Percentiles rank a stretch among this genome's conserved stretches.
phyloP scores from a whole-genome alignment of 2,329 filamentous ascomycete species.

The Fusarium circinatum region DNA sequence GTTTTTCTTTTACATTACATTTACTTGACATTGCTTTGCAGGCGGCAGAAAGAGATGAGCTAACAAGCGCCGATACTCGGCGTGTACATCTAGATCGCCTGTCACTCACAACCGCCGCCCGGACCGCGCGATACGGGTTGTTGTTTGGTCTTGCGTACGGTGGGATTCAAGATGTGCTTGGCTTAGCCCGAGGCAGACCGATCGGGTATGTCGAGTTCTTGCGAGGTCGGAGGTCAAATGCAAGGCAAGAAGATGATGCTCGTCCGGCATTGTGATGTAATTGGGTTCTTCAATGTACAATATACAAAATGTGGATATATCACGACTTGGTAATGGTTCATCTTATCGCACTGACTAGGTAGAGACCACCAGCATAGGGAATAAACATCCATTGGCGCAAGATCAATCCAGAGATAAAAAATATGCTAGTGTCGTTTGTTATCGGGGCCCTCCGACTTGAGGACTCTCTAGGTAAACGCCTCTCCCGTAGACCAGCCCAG shows the following conservation, averaged over 20 bases:
- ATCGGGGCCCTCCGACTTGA: constrained; percentile 24
- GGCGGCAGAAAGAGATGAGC: constrained; percentile 6
- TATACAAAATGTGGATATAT: constrained; percentile 7
- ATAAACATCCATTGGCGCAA: neutral
- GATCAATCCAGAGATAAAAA: constrained; percentile 10
- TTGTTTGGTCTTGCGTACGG: constrained; percentile 84
- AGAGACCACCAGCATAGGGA: constrained; percentile 1
- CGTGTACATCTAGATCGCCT: constrained; percentile 72
- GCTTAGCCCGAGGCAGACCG: constrained; percentile 74
- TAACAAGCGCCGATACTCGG: constrained; percentile 46
- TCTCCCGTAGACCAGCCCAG: constrained; percentile 23
- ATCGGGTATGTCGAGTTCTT: constrained; percentile 80
- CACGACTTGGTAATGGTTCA: neutral
- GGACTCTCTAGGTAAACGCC: constrained; percentile 33
- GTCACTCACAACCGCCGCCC: constrained; percentile 77
- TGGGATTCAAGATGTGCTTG: constrained; percentile 79
- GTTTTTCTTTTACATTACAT: neutral
- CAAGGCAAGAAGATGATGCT: constrained; percentile 10
- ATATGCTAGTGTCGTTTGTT: constrained; percentile 13
- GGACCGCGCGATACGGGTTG: constrained; percentile 83
- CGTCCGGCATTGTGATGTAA: constrained; percentile 20
- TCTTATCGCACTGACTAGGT: neutral
- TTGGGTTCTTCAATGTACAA: neutral
- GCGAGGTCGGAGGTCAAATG: constrained; percentile 53
- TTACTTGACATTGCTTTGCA: neutral